Percentiles rank a stretch among this genome's conserved stretches.
Evolutionary conservation across 1,139 yeast species (phyloP).

Genomic region (Petasospora rhodanensis): DNA sequence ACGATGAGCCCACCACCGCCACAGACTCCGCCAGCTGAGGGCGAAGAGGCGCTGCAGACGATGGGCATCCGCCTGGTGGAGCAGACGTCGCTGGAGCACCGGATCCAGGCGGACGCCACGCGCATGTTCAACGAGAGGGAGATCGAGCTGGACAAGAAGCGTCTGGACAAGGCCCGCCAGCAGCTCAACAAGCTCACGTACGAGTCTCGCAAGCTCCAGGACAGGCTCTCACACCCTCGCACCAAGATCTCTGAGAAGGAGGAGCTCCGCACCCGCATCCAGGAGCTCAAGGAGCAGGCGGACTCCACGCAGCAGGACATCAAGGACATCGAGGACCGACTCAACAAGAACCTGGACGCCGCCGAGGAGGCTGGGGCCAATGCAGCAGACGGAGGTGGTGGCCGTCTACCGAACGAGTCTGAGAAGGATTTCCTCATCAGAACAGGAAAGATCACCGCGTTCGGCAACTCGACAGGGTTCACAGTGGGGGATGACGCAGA

Average conservation of each 20-base stretch:
- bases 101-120: slow-evolving; percentile 69
- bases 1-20: not conserved
- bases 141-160: slow-evolving; percentile 65
- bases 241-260: slow-evolving; percentile 67
- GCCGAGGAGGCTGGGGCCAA: too few species aligned
- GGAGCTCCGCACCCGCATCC: slow-evolving; percentile 50
- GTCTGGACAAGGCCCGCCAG: slow-evolving; percentile 61
- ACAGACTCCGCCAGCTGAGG: not conserved
- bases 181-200: slow-evolving; percentile 40
- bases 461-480: slow-evolving; percentile 67
- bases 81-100: slow-evolving; percentile 69
- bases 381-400: slow-evolving; percentile 22
- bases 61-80: slow-evolving; percentile 56
- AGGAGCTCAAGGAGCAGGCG: slow-evolving; percentile 49
- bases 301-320: slow-evolving; percentile 54
- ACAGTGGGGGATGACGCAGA: slow-evolving; percentile 31
- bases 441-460: slow-evolving; percentile 93
- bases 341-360: slow-evolving; percentile 30
- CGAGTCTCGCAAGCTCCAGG: slow-evolving; percentile 44
- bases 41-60: slow-evolving; percentile 24
- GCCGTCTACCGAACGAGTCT: slow-evolving; percentile 58
- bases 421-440: slow-evolving; percentile 77
- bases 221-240: slow-evolving; percentile 45
- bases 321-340: slow-evolving; percentile 56
- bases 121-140: slow-evolving; percentile 57